Base-by-base conservation (phyloP, 192 early-diverging fungal genomes). In the Lunasporangiospora selenospora region DNA sequence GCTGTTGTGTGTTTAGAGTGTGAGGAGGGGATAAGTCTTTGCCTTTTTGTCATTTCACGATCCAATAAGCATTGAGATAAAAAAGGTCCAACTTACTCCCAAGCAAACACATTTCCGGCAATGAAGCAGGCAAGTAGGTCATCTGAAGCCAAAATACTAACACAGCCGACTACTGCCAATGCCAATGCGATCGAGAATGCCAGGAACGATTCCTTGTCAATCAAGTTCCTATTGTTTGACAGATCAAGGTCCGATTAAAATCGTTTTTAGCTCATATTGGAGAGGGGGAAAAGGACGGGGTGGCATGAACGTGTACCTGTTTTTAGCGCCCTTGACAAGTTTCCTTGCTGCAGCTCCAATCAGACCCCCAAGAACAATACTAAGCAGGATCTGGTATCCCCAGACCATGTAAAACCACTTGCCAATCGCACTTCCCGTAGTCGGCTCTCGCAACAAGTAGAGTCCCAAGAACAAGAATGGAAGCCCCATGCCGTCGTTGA, bases 401-500 rank as follows among this genome's bases (percentile, higher is more conserved):
- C 89, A 80, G 15, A 87, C 81, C 48, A 80, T 73, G 31, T 85
- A 86, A 33, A 88, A 61, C 92, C 93, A 97, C 34, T 87, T 81
- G 13, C 81, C 84, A 38, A 97, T 64, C 9, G 90, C 92, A 4
- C 64, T 40, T 4, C 87, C 89, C 3, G 82, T 53, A 51, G 69
- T 65, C 18, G 36, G 26, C 34, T 77, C 75, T 45, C 79, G 79
- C 58, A 88, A 78, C 9, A 93, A 51, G 45, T 86, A 93, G 12
- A 93, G 65, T 4, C 88, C 87, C 24, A 98, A 75, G 43, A 85
- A 87, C 24, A 95, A 57, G 33, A 95, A 93, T 11, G 95, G 94
- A 31, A 87, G 83, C 0, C 89, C 95, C 12, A 94, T 75, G 13
- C 91, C 95, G 76, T 96, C 95, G 71, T 96, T 98, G 49, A 91